Evolutionary conservation across 1,284 basidiomycete genomes (phyloP).

Genomic region (Singerocomus inundabilis): DNA sequence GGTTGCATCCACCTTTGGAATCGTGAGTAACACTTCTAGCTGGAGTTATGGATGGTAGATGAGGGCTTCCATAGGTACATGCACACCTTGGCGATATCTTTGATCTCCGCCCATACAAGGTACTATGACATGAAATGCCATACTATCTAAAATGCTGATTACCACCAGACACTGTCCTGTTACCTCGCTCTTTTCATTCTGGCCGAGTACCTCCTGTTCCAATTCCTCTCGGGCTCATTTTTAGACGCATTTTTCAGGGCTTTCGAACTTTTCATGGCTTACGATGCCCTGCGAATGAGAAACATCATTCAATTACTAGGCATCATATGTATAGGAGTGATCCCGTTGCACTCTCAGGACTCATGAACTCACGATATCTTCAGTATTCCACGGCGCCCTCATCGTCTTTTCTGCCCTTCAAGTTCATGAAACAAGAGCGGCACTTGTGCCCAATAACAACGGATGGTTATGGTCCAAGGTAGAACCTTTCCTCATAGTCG

Average conservation of each 20-base stretch:
- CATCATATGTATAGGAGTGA: conserved; percentile 53
- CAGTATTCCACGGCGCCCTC: conserved; percentile 73
- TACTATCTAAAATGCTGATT: conserved; percentile 9
- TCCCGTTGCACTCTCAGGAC: not conserved
- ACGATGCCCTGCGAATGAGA: conserved; percentile 69
- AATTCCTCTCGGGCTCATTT: not conserved
- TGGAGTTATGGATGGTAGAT: not conserved
- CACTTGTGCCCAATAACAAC: conserved; percentile 42
- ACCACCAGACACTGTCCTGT: conserved; percentile 70
- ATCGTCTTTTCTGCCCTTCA: conserved; percentile 73
- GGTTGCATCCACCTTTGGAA: conserved; percentile 53
- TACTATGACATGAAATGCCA: conserved; percentile 21
- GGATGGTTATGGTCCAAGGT: conserved; percentile 43
- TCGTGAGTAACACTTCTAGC: conserved; percentile 35
- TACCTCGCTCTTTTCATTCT: conserved; percentile 78
- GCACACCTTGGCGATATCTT: conserved; percentile 44
- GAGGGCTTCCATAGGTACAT: conserved; percentile 46
- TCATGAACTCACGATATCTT: conserved; percentile 19
- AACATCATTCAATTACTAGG: conserved; percentile 77
- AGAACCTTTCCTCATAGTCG: conserved; percentile 50
- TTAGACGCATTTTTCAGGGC: conserved; percentile 42
- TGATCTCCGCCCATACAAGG: conserved; percentile 49
- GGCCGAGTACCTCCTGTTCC: conserved; percentile 56
- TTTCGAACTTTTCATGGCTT: conserved; percentile 71
- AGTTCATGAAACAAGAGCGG: conserved; percentile 64